Conservation (phyloP, 129 eudicot genomes). For the Pittosporum tobira region DNA sequence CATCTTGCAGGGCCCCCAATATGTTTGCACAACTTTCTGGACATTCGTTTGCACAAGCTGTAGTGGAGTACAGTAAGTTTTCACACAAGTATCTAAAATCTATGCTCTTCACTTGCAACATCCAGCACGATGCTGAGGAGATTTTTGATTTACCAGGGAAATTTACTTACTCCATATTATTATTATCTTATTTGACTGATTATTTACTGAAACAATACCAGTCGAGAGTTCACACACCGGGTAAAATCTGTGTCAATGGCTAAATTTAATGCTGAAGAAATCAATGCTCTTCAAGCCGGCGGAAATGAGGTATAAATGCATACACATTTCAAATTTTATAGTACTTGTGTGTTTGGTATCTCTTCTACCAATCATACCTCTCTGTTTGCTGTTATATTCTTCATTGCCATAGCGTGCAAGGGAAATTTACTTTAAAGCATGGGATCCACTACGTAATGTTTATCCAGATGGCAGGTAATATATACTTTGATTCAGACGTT, state of each 20-base stretch:
- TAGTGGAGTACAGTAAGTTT: slow-evolving; percentile 61
- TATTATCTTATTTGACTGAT: slow-evolving; percentile 6
- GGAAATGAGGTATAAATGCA: slow-evolving; percentile 48
- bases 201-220: slow-evolving; percentile 11
- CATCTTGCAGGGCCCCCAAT: slow-evolving; percentile 54
- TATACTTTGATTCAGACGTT: not conserved
- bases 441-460: slow-evolving; percentile 44
- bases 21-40: slow-evolving; percentile 67
- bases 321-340: not conserved
- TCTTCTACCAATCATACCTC: not conserved
- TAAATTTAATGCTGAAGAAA: slow-evolving; percentile 67
- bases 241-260: slow-evolving; percentile 97
- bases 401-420: slow-evolving; percentile 37
- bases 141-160: too few species aligned
- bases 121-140: not conserved
- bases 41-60: slow-evolving; percentile 64
- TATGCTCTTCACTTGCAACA: not conserved
- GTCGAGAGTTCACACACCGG: slow-evolving; percentile 75
- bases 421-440: slow-evolving; percentile 41
- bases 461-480: slow-evolving; percentile 40
- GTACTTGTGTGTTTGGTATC: not conserved
- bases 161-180: not conserved
- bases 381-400: not conserved
- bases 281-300: slow-evolving; percentile 64
- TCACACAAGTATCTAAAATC: not conserved